Evolutionary conservation across 2,329 filamentous ascomycete species (phyloP).

Genomic region (Raffaelea deltoideospora): DNA sequence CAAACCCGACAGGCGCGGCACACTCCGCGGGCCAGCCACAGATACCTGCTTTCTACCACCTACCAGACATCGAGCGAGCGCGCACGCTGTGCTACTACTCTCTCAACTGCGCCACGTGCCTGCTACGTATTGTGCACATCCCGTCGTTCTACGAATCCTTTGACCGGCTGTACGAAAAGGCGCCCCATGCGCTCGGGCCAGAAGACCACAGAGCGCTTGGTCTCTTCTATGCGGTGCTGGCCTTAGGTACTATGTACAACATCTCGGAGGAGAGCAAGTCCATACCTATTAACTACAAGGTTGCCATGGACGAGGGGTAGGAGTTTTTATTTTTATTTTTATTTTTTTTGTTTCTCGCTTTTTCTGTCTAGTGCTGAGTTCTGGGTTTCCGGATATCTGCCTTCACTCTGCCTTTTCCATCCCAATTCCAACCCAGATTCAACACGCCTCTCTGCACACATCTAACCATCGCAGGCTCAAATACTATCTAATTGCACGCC

Average conservation of each 20-base stretch:
- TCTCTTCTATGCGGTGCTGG: constrained; percentile 54
- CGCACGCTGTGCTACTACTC: constrained; percentile 38
- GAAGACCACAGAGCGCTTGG: constrained; percentile 57
- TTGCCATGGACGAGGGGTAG: constrained; percentile 41
- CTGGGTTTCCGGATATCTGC: neutral
- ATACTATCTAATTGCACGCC: constrained; percentile 55
- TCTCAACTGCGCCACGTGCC: constrained; percentile 39
- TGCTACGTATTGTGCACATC: constrained; percentile 59
- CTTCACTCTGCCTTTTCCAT: constrained; percentile 1
- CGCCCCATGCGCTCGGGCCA: constrained; percentile 44
- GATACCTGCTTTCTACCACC: constrained; percentile 43
- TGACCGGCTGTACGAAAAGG: constrained; percentile 60
- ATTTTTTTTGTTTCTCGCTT: too few species aligned
- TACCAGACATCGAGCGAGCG: constrained; percentile 50
- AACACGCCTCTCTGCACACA: too few species aligned
- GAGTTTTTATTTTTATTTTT: constrained; percentile 10
- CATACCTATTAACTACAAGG: constrained; percentile 29
- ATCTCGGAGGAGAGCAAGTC: constrained; percentile 39
- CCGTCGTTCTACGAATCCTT: constrained; percentile 68
- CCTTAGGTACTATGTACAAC: constrained; percentile 58
- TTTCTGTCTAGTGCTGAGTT: neutral
- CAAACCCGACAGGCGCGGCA: too few species aligned
- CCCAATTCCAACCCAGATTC: neutral
- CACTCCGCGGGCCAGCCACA: too few species aligned
- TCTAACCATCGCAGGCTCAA: constrained; percentile 49